phyloP scores from a whole-genome alignment of 2,329 filamentous ascomycete genomes.

The Penicillium digitatum region DNA sequence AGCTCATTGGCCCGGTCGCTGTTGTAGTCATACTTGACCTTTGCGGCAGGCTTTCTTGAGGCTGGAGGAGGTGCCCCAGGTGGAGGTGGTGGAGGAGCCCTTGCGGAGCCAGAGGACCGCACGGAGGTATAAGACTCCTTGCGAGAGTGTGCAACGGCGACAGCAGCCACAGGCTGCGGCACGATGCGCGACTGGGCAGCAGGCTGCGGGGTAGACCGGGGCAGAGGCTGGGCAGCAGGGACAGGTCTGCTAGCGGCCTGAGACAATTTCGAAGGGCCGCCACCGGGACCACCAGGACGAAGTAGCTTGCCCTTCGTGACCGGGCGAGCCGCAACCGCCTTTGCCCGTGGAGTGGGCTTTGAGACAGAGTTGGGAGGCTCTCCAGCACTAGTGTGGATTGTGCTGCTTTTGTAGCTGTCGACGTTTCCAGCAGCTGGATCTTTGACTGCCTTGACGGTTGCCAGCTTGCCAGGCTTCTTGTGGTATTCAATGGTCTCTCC shows the following conservation, averaged over 20 bases:
- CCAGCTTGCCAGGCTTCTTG: slow-evolving; percentile 94
- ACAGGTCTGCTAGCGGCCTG: slow-evolving; percentile 34
- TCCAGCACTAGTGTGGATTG: slow-evolving; percentile 79
- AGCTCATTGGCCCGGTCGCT: slow-evolving; percentile 84
- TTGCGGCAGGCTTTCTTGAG: slow-evolving; percentile 70
- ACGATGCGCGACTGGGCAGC: slow-evolving; percentile 39
- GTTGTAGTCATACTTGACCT: slow-evolving; percentile 87
- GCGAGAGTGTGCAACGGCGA: slow-evolving; percentile 46
- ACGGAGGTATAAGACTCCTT: slow-evolving; percentile 57
- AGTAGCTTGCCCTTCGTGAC: slow-evolving; percentile 93
- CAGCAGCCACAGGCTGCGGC: slow-evolving; percentile 43
- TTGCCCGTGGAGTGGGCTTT: slow-evolving; percentile 78
- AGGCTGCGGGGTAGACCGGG: slow-evolving; percentile 31
- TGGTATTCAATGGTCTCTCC: slow-evolving; percentile 87
- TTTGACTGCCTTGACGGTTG: slow-evolving; percentile 82
- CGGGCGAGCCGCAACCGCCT: slow-evolving; percentile 78
- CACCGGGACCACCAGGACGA: slow-evolving; percentile 79
- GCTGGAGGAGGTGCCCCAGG: slow-evolving; percentile 58
- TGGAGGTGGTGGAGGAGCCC: slow-evolving; percentile 63
- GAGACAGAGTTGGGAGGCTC: slow-evolving; percentile 80
- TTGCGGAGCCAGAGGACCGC: slow-evolving; percentile 58
- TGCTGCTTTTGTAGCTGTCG: slow-evolving; percentile 91
- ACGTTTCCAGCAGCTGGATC: slow-evolving; percentile 68
- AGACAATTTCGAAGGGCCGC: slow-evolving; percentile 69
- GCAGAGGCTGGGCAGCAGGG: slow-evolving; percentile 37